These are phyloP conservation scores for Eimeria acervulina DNA, from an alignment of 169 alveolate species.

Conservation along the genomic window DNA sequence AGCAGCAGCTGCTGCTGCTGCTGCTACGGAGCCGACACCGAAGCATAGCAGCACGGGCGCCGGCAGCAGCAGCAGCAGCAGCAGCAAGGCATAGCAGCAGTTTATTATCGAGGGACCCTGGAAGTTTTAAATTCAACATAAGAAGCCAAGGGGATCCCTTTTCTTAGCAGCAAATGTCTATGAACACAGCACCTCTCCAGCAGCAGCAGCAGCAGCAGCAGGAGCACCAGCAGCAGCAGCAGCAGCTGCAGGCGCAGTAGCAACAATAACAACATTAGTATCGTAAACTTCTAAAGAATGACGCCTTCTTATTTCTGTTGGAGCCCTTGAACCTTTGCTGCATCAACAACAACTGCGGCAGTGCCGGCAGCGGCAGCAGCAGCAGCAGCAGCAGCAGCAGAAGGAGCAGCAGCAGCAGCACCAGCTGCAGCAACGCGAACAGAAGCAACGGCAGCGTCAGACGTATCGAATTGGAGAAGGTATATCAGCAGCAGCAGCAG, in stretches of 20 bases:
- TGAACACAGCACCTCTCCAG: background rate
- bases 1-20: background rate
- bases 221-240: conserved; percentile 1
- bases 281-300: background rate
- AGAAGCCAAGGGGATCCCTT: background rate
- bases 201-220: background rate
- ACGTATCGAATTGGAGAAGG: background rate
- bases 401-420: background rate
- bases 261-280: background rate
- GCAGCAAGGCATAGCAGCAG: background rate
- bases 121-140: background rate
- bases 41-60: background rate
- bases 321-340: background rate
- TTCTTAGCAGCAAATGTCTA: background rate
- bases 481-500: background rate
- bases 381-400: background rate
- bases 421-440: background rate
- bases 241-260: background rate
- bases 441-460: background rate
- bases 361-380: background rate
- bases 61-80: background rate
- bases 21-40: background rate
- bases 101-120: background rate
- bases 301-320: background rate
- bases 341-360: background rate